phyloP scores from a whole-genome alignment of 2,329 filamentous ascomycete species.

The Colletotrichum tropicicola region DNA sequence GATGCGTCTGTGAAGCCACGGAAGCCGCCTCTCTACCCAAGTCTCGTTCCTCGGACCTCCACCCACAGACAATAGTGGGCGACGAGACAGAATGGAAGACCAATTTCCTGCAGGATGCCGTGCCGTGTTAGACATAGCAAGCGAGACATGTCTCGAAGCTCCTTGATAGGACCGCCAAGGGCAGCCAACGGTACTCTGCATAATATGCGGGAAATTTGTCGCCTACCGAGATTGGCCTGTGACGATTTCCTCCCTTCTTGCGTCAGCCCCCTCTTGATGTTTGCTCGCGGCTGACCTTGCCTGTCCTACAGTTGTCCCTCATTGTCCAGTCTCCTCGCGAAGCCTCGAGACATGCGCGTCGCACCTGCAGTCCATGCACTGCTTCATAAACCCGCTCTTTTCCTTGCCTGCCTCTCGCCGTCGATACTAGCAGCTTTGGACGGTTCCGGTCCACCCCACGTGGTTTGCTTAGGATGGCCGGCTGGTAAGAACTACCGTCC shows the following conservation, averaged over 20 bases:
- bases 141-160: slow-evolving; percentile 31
- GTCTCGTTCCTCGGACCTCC: not conserved
- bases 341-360: slow-evolving; percentile 4
- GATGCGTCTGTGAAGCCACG: not conserved
- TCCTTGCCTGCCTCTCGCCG: not conserved
- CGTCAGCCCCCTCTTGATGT: slow-evolving; percentile 6
- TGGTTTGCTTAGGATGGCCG: not conserved
- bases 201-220: slow-evolving; percentile 29
- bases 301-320: slow-evolving; percentile 8
- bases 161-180: slow-evolving; percentile 30
- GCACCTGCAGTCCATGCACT: slow-evolving; percentile 22
- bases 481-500: not conserved
- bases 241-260: slow-evolving; percentile 7
- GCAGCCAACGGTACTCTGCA: slow-evolving; percentile 23
- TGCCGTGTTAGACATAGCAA: slow-evolving; percentile 17
- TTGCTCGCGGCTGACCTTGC: slow-evolving; percentile 14
- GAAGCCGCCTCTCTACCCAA: too few relatives aligned
- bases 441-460: not conserved
- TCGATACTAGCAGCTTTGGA: not conserved
- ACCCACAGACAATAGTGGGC: not conserved
- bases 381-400: slow-evolving; percentile 15
- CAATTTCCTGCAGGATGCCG: slow-evolving; percentile 28
- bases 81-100: not conserved
- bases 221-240: slow-evolving; percentile 27
- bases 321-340: slow-evolving; percentile 6